Evolutionary conservation across 768 basidiomycete genomes (phyloP).

Genomic region (Mycena sanguinolenta): DNA sequence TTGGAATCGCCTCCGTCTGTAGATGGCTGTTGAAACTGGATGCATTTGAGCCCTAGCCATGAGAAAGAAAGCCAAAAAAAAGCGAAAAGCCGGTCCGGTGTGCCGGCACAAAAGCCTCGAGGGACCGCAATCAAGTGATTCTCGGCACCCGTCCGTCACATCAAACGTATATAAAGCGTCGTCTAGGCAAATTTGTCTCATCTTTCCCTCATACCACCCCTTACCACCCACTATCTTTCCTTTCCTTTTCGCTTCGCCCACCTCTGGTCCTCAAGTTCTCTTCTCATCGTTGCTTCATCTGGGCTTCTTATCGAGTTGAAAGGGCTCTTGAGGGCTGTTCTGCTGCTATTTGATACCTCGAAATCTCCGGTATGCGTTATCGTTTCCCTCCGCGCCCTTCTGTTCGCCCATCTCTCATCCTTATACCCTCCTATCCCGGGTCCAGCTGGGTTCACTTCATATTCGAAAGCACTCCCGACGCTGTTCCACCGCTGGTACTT

Average conservation of each 20-base stretch:
- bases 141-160: background rate
- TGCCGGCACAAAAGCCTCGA: slow-evolving; percentile 5
- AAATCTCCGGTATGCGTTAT: too few species aligned
- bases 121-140: background rate
- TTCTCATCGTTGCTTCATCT: background rate
- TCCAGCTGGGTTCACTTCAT: background rate
- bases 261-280: too few species aligned
- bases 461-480: background rate
- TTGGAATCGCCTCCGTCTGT: too few species aligned
- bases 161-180: slow-evolving; percentile 15
- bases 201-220: background rate
- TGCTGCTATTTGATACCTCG: too few species aligned
- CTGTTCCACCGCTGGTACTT: background rate
- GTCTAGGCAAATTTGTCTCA: slow-evolving; percentile 1
- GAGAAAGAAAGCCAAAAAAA: too few species aligned
- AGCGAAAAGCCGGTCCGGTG: background rate
- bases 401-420: background rate
- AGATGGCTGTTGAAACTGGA: too few species aligned
- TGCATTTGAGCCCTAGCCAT: too few species aligned
- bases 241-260: background rate
- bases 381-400: too few species aligned
- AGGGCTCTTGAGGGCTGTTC: too few species aligned
- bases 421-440: too few species aligned
- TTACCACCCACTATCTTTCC: background rate
- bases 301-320: too few species aligned